Percentiles rank a stretch among this genome's conserved stretches.
Evolutionary conservation across 2,329 filamentous ascomycete species (phyloP).

Genomic region (Sclerotinia minor): DNA sequence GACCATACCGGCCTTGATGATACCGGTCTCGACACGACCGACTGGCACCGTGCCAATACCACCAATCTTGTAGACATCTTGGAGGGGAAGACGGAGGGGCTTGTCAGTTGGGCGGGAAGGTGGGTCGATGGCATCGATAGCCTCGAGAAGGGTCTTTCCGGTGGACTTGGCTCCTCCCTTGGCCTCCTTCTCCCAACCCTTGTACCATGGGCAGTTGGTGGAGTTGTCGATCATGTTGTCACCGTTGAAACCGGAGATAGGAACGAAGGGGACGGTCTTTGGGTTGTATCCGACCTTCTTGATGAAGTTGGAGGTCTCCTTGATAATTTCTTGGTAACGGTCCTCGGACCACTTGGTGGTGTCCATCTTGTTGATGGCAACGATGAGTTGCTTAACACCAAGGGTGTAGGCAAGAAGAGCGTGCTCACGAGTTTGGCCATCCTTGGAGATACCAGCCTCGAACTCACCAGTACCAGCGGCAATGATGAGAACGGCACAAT

Average conservation of each 20-base stretch:
- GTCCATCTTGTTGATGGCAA: slow-evolving; percentile 99
- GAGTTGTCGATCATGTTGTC: slow-evolving; percentile 98
- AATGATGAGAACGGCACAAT: slow-evolving; percentile 99
- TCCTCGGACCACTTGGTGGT: slow-evolving; percentile 97
- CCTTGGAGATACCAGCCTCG: slow-evolving; percentile 99
- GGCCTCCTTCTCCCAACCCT: slow-evolving; percentile 99
- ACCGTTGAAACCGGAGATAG: slow-evolving; percentile 99
- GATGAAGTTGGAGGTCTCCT: slow-evolving; percentile 99
- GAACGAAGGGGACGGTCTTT: slow-evolving; percentile 97
- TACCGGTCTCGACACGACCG: slow-evolving; percentile 99
- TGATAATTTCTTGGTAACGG: slow-evolving; percentile 98
- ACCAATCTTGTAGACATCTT: slow-evolving; percentile 99
- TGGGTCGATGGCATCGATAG: slow-evolving; percentile 93
- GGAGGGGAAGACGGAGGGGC: slow-evolving; percentile 99
- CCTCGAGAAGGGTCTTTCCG: slow-evolving; percentile 98
- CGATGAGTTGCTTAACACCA: slow-evolving; percentile 99
- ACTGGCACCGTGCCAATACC: slow-evolving; percentile 99
- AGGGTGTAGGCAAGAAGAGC: slow-evolving; percentile 99
- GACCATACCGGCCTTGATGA: slow-evolving; percentile 88
- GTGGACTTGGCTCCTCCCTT: slow-evolving; percentile 74
- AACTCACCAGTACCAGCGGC: slow-evolving; percentile 99
- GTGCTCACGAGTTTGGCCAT: slow-evolving; percentile 99
- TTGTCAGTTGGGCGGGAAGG: slow-evolving; percentile 95
- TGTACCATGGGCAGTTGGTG: slow-evolving; percentile 99
- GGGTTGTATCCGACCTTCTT: slow-evolving; percentile 99